These are phyloP conservation scores for Sisymbrium altissimum DNA, from an alignment of 345 rosid species.

Conservation along the genomic window DNA sequence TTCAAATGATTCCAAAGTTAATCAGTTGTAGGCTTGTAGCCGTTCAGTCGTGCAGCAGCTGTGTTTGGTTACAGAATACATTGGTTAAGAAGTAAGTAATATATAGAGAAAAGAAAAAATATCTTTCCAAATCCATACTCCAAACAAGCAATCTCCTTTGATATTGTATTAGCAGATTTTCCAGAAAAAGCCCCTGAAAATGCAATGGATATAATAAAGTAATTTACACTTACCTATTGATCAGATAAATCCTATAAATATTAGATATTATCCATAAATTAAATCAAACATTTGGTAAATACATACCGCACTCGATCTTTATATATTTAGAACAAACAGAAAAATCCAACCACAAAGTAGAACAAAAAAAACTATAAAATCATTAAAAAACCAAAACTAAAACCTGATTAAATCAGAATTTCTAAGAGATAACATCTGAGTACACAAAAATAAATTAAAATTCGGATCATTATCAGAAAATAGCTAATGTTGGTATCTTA, in stretches of 20 bases:
- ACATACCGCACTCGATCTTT: neutral
- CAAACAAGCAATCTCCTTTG: neutral
- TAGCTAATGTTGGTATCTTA: neutral
- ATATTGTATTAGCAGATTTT: neutral
- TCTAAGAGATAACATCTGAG: neutral
- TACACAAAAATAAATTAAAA: neutral
- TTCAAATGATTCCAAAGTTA: slow-evolving; percentile 34
- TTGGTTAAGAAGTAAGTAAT: too few relatives aligned
- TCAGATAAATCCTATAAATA: neutral
- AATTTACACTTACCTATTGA: neutral
- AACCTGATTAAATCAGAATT: neutral
- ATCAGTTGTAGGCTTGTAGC: slow-evolving; percentile 35
- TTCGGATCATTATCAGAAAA: neutral
- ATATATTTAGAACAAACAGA: neutral
- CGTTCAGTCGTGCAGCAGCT: neutral
- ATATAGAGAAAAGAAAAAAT: too few relatives aligned
- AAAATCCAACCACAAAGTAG: too few relatives aligned
- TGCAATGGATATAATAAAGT: neutral
- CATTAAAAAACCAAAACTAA: neutral
- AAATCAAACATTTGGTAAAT: neutral
- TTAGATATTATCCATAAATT: neutral
- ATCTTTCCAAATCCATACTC: neutral
- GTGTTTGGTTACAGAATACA: neutral
- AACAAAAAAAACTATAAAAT: too few relatives aligned
- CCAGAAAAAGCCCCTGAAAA: too few relatives aligned